Conservation (phyloP, 2,329 filamentous ascomycete species). For the Beauveria pseudobassiana region DNA sequence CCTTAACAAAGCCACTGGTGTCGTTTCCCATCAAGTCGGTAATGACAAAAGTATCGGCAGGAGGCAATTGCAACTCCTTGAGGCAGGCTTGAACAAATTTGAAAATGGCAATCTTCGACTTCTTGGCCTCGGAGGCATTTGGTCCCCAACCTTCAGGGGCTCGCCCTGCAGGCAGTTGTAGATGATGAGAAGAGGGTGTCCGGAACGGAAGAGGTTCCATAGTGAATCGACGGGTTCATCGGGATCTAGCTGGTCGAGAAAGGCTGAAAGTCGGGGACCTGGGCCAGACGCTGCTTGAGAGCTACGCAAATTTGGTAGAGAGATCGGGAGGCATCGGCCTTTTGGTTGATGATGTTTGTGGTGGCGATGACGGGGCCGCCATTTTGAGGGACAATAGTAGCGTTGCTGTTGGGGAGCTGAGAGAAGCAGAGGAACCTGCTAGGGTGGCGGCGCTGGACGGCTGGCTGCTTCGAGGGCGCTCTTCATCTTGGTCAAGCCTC, state of each 20-base stretch:
- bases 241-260: slow-evolving; percentile 63
- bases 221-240: slow-evolving; percentile 77
- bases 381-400: slow-evolving; percentile 37
- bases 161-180: slow-evolving; percentile 74
- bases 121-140: slow-evolving; percentile 59
- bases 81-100: slow-evolving; percentile 89
- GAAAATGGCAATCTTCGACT: slow-evolving; percentile 80
- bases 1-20: slow-evolving; percentile 95
- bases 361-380: slow-evolving; percentile 64
- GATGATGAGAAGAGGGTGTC: slow-evolving; percentile 76
- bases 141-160: slow-evolving; percentile 60
- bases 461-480: slow-evolving; percentile 51
- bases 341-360: slow-evolving; percentile 94
- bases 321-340: slow-evolving; percentile 83
- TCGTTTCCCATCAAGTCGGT: slow-evolving; percentile 88
- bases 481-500: slow-evolving; percentile 42
- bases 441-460: slow-evolving; percentile 54
- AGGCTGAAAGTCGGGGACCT: slow-evolving; percentile 75
- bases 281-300: slow-evolving; percentile 70
- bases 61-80: slow-evolving; percentile 69
- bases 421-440: slow-evolving; percentile 44
- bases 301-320: slow-evolving; percentile 93
- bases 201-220: slow-evolving; percentile 79
- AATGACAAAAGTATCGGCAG: slow-evolving; percentile 84
- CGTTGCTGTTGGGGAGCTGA: slow-evolving; percentile 37